Evolutionary conservation across 139 green algal genomes (phyloP).

Genomic region (Spirogloea muscicola): DNA sequence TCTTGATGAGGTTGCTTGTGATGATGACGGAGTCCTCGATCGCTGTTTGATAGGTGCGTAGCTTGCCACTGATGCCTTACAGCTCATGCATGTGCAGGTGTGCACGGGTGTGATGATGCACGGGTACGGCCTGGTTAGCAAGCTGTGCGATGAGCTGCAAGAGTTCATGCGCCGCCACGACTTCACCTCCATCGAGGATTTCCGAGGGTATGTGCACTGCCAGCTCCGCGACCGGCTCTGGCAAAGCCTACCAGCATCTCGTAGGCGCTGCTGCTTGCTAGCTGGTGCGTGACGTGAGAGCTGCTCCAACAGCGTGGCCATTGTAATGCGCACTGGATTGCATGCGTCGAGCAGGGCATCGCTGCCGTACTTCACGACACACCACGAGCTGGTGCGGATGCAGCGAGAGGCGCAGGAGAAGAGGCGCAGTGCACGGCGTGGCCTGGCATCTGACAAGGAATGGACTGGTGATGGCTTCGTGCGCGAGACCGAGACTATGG

Average conservation of each 20-base stretch:
- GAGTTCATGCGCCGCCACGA: constrained; percentile 67
- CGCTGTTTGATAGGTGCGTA: too few species aligned
- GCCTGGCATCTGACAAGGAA: constrained; percentile 79
- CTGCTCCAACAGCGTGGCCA: too few species aligned
- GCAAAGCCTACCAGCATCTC: too few species aligned
- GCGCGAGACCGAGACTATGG: constrained; percentile 68
- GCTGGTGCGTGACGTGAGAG: too few species aligned
- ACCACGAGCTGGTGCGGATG: constrained; percentile 82
- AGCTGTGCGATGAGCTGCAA: constrained; percentile 85
- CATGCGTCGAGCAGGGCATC: too few species aligned
- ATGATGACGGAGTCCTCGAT: too few species aligned
- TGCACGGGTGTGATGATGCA: constrained; percentile 98
- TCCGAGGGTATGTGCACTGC: constrained; percentile 71
- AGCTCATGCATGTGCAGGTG: too few species aligned
- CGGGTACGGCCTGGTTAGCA: constrained; percentile 85
- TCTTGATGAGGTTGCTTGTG: too few species aligned
- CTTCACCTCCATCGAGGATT: constrained; percentile 81
- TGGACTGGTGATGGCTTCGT: constrained; percentile 94
- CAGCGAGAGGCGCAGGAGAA: constrained; percentile 74
- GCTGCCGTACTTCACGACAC: constrained; percentile 92
- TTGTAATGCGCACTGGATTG: too few species aligned
- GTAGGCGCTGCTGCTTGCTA: too few species aligned
- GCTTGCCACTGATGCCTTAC: too few species aligned
- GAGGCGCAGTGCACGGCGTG: constrained; percentile 65
- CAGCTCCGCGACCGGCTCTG: too few species aligned